Conservation (phyloP, 495 filamentous ascomycete genomes). For the Ramalina peruviana region DNA sequence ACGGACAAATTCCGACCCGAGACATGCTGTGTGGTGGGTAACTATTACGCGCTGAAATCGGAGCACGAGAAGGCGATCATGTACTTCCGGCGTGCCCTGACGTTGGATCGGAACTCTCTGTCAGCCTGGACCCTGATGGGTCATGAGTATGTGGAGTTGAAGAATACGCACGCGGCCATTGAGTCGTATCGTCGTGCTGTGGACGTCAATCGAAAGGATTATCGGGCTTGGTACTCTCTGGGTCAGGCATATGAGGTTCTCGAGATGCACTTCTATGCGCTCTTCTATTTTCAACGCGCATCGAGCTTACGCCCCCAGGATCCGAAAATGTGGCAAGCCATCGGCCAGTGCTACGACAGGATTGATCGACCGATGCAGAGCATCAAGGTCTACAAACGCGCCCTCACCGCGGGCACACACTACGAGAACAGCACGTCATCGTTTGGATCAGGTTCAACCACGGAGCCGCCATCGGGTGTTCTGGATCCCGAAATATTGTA, state of each 20-base stretch:
- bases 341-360: constrained; percentile 78
- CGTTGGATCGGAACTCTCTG: constrained; percentile 78
- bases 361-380: constrained; percentile 71
- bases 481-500: constrained; percentile 84
- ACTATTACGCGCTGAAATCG: constrained; percentile 88
- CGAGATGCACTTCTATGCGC: constrained; percentile 91
- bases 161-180: constrained; percentile 97
- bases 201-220: constrained; percentile 91
- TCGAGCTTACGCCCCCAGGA: constrained; percentile 84
- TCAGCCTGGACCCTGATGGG: constrained; percentile 99
- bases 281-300: constrained; percentile 96
- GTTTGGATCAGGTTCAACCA: constrained; percentile 19
- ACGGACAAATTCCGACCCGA: constrained; percentile 96
- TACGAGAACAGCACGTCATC: constrained; percentile 38
- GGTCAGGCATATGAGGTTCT: constrained; percentile 96
- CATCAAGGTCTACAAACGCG: constrained; percentile 89
- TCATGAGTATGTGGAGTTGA: constrained; percentile 97
- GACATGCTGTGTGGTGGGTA: constrained; percentile 92
- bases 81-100: constrained; percentile 94
- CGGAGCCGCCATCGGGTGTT: constrained; percentile 30
- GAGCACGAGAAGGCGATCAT: constrained; percentile 96
- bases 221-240: constrained; percentile 95
- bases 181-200: constrained; percentile 94
- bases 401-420: constrained; percentile 68
- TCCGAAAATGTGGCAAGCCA: constrained; percentile 96